Percentiles rank a stretch among this genome's conserved stretches.
These are phyloP conservation scores for Hemerocallis citrina DNA, from an alignment of 106 monocot genomes.

Conservation along the genomic window DNA sequence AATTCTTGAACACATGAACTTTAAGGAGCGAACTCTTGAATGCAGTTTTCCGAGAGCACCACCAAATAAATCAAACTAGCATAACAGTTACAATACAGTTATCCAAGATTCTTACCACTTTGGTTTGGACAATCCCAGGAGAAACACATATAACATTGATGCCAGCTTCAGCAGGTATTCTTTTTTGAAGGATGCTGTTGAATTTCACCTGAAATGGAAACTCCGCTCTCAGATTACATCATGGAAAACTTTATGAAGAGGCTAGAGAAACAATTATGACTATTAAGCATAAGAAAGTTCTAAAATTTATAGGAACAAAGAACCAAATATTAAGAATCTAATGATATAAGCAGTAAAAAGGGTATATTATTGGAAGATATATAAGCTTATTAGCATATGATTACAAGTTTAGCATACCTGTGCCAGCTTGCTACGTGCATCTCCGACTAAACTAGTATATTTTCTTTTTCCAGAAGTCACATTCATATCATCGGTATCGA, in stretches of 20 bases:
- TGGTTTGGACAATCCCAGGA: conserved; percentile 94
- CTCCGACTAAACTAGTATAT: conserved; percentile 66
- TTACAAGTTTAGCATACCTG: conserved; percentile 46
- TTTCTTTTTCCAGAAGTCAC: conserved; percentile 72
- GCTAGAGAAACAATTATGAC: background rate
- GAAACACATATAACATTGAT: conserved; percentile 69
- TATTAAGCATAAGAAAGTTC: too few species aligned
- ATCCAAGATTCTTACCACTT: conserved; percentile 71
- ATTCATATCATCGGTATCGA: conserved; percentile 88
- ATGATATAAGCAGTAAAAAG: background rate
- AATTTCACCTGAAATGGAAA: conserved; percentile 70
- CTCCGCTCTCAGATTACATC: background rate
- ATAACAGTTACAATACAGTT: background rate
- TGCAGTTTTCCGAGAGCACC: too few species aligned
- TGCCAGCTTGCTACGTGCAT: conserved; percentile 76
- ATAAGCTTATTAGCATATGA: too few species aligned
- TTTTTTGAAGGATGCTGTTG: conserved; percentile 83
- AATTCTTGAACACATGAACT: too few species aligned
- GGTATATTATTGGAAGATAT: background rate
- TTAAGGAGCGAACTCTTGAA: too few species aligned
- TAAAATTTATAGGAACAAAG: too few species aligned
- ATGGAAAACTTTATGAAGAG: background rate
- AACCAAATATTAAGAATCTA: background rate
- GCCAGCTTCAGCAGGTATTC: conserved; percentile 83
- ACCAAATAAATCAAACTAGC: background rate